Conservation (phyloP, 2,329 filamentous ascomycete species). For the Talaromyces sp. region DNA sequence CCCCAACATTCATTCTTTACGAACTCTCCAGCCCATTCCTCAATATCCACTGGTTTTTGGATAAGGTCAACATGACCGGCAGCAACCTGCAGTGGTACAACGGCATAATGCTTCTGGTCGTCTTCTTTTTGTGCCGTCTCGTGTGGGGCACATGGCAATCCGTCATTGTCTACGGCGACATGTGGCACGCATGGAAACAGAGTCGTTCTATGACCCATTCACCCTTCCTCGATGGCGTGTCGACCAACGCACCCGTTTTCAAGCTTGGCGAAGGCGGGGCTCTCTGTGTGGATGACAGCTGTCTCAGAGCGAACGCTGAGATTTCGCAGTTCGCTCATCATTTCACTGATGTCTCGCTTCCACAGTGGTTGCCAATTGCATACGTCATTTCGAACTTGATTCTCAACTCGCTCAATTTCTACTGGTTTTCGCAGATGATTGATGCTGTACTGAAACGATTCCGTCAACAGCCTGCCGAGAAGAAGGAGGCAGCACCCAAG, state of each 20-base stretch:
- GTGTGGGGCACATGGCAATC: constrained; percentile 62
- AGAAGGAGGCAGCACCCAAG: constrained; percentile 28
- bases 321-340: constrained; percentile 49
- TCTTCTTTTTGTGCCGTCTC: constrained; percentile 61
- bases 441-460: constrained; percentile 63
- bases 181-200: constrained; percentile 52
- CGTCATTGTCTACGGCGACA: constrained; percentile 57
- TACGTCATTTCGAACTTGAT: constrained; percentile 59
- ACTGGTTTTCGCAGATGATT: constrained; percentile 68
- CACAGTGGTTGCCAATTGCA: constrained; percentile 57
- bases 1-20: constrained; percentile 64
- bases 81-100: constrained; percentile 61
- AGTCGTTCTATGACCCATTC: constrained; percentile 33
- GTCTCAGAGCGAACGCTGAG: constrained; percentile 42
- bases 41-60: constrained; percentile 69
- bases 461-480: constrained; percentile 35
- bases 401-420: constrained; percentile 63
- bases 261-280: constrained; percentile 29
- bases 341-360: constrained; percentile 41
- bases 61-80: constrained; percentile 64
- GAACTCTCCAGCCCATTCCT: constrained; percentile 65
- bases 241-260: constrained; percentile 37
- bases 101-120: constrained; percentile 56
- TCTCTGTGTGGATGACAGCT: constrained; percentile 39
- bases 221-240: constrained; percentile 27